These are phyloP conservation scores for Neonectria ditissima DNA, from an alignment of 2,329 filamentous ascomycete species.

Conservation along the genomic window DNA sequence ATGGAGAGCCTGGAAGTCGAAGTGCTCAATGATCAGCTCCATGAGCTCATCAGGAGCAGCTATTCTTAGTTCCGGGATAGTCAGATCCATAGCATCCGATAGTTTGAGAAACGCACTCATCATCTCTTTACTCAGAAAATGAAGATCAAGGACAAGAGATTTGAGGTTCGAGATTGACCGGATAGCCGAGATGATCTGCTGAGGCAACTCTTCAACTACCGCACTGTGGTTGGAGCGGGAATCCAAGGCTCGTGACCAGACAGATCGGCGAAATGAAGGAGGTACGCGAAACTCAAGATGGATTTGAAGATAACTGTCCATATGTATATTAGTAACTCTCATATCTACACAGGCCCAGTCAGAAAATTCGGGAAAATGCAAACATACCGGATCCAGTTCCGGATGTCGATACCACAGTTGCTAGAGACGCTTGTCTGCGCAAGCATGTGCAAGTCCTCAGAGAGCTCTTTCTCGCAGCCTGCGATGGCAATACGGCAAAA, in stretches of 20 bases:
- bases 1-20: too few species aligned
- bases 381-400: neutral
- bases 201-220: too few species aligned
- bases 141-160: too few species aligned
- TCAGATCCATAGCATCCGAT: too few species aligned
- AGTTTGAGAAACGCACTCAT: too few species aligned
- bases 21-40: too few species aligned
- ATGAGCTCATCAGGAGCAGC: neutral
- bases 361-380: neutral
- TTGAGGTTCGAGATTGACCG: too few species aligned
- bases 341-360: neutral
- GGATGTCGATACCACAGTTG: neutral
- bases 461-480: neutral
- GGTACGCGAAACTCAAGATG: neutral
- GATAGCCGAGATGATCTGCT: too few species aligned
- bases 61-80: too few species aligned
- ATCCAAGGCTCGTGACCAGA: neutral
- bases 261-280: neutral
- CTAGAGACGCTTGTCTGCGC: neutral
- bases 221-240: too few species aligned
- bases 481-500: neutral
- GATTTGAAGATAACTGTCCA: neutral
- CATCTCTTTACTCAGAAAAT: too few species aligned
- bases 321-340: neutral
- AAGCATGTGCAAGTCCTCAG: neutral